A percentile compares a stretch with the other conserved stretches of the same genome.
These are phyloP conservation scores for Closterium sp. DNA, from an alignment of 139 green algal species.

Conservation along the genomic window DNA sequence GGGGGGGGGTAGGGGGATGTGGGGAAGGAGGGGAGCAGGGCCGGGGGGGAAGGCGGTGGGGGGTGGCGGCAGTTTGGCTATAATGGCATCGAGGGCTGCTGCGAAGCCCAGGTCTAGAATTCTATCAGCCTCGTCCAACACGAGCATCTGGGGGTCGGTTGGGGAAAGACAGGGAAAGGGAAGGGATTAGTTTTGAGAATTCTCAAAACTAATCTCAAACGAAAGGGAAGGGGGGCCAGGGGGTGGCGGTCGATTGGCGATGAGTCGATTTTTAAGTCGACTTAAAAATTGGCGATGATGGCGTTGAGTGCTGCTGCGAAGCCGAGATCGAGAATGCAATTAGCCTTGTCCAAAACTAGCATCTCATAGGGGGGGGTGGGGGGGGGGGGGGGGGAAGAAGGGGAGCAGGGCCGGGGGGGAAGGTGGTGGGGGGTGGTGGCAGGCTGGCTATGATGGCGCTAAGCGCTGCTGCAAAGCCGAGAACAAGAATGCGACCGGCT, in stretches of 20 bases:
- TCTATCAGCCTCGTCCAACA: slow-evolving; percentile 98
- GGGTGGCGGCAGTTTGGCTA: slow-evolving; percentile 73
- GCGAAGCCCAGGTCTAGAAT: slow-evolving; percentile 96
- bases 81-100: slow-evolving; percentile 86
- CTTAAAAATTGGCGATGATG: no score
- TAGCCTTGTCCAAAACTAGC: slow-evolving; percentile 96
- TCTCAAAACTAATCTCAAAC: no score
- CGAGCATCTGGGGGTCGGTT: slow-evolving; percentile 90
- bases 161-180: slow-evolving; percentile 50
- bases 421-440: slow-evolving; percentile 53
- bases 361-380: slow-evolving; percentile 53
- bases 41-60: slow-evolving; percentile 59
- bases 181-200: no score
- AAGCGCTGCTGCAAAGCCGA: slow-evolving; percentile 87
- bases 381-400: no score
- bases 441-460: slow-evolving; percentile 93
- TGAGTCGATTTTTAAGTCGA: no score
- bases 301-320: no score
- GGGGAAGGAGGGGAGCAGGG: neutral
- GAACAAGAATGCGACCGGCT: slow-evolving; percentile 93
- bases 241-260: no score
- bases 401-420: no score
- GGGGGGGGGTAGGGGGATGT: neutral
- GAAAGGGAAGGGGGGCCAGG: no score
- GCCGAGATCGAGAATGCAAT: slow-evolving; percentile 95